Evolutionary conservation across 2,329 filamentous ascomycete species (phyloP).

Genomic region (Penicillium hesseltinei): DNA sequence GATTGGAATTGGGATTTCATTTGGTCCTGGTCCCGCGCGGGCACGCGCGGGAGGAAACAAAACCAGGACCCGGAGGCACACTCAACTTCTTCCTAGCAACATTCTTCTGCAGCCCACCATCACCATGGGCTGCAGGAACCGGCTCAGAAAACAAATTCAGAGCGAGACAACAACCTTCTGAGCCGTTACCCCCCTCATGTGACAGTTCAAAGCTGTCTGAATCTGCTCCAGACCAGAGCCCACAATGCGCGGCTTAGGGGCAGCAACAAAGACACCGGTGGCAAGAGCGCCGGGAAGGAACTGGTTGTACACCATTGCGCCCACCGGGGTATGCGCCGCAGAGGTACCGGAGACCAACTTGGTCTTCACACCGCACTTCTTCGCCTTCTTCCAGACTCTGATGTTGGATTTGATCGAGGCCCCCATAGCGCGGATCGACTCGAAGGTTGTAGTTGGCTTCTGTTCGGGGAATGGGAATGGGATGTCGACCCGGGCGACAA

Average conservation of each 20-base stretch:
- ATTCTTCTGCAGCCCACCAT: background rate
- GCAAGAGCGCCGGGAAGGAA: conserved; percentile 1
- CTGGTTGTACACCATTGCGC: background rate
- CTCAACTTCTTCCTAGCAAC: background rate
- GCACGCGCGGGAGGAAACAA: no score
- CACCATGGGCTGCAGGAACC: background rate
- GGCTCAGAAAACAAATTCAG: background rate
- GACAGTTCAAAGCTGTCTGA: background rate
- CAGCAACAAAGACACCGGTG: background rate
- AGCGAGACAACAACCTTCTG: background rate
- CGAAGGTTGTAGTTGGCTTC: background rate
- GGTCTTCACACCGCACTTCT: background rate
- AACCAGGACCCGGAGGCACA: background rate
- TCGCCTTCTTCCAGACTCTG: background rate
- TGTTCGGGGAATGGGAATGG: background rate
- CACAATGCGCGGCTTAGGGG: background rate
- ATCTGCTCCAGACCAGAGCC: background rate
- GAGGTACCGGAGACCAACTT: background rate
- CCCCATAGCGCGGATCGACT: background rate
- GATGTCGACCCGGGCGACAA: background rate
- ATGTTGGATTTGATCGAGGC: background rate
- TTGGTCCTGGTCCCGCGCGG: no score
- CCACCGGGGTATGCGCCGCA: background rate
- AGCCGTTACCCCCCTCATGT: background rate
- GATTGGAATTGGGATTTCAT: background rate